Evolutionary conservation across 176 grass and related monocot species (phyloP).

Genomic region (Aegilops sharonensis): DNA sequence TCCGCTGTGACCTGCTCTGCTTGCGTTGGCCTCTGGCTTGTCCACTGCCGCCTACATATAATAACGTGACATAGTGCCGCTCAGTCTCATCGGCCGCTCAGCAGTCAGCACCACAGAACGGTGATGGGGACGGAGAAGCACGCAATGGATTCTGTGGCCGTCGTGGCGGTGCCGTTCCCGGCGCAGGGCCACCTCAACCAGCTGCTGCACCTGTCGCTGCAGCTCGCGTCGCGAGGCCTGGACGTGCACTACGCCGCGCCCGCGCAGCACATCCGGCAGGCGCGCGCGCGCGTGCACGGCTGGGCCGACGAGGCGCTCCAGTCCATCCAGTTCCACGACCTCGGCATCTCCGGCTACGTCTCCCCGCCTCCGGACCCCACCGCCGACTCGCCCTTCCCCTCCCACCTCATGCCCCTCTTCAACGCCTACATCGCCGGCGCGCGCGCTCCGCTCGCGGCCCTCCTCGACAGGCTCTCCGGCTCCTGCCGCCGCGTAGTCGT

Average conservation of each 20-base stretch:
- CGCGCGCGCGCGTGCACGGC: slow-evolving; percentile 22
- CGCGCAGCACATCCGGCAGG: slow-evolving; percentile 34
- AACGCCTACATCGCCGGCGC: slow-evolving; percentile 15
- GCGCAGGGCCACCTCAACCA: slow-evolving; percentile 84
- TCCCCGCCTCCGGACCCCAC: slow-evolving; percentile 34
- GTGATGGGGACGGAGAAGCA: neutral
- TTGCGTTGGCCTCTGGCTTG: too few relatives aligned
- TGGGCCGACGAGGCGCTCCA: neutral
- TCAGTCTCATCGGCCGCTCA: too few relatives aligned
- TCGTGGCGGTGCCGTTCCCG: slow-evolving; percentile 58
- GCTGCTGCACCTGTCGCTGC: slow-evolving; percentile 60
- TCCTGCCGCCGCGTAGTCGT: slow-evolving; percentile 41
- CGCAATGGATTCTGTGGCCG: slow-evolving; percentile 11
- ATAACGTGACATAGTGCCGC: too few relatives aligned
- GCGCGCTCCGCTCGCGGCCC: slow-evolving; percentile 9
- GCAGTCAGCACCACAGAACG: neutral
- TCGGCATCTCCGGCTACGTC: slow-evolving; percentile 40
- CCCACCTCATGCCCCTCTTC: slow-evolving; percentile 38
- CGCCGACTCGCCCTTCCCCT: slow-evolving; percentile 24
- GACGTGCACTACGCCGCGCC: slow-evolving; percentile 59
- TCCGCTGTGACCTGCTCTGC: too few relatives aligned
- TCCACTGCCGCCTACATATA: too few relatives aligned
- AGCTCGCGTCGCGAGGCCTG: slow-evolving; percentile 40
- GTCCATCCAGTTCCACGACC: slow-evolving; percentile 39
- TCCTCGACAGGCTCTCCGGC: slow-evolving; percentile 30